A percentile compares a stretch with the other conserved stretches of the same genome.
Conservation (phyloP, 2,329 filamentous ascomycete genomes). For the Pseudocercospora ulei region DNA sequence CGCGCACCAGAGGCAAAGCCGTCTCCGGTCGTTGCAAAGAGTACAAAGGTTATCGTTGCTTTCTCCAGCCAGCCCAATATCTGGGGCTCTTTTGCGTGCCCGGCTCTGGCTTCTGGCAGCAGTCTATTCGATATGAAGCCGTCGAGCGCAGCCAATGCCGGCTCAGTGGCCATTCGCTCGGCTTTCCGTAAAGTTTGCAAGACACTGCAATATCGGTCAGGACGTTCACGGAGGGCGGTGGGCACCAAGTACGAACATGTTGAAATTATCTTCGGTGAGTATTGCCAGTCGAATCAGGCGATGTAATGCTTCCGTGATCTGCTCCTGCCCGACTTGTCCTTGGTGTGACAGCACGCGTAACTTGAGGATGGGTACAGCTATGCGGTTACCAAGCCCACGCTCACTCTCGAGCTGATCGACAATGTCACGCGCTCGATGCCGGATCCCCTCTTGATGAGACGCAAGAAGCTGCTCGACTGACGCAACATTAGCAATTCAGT, state of each 20-base stretch:
- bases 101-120: conserved; percentile 36
- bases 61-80: conserved; percentile 57
- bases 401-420: conserved; percentile 55
- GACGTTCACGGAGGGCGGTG: too few species aligned
- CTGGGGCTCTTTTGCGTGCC: conserved; percentile 1
- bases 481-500: background rate
- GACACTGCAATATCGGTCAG: too few species aligned
- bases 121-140: conserved; percentile 54
- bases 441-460: conserved; percentile 38
- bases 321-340: conserved; percentile 32
- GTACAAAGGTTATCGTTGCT: conserved; percentile 56
- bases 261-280: conserved; percentile 55
- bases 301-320: conserved; percentile 46
- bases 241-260: conserved; percentile 44
- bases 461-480: conserved; percentile 26
- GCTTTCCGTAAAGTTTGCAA: conserved; percentile 60
- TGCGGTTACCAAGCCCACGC: conserved; percentile 48
- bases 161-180: conserved; percentile 33
- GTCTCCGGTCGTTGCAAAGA: conserved; percentile 49
- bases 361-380: conserved; percentile 57
- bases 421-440: conserved; percentile 48
- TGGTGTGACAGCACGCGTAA: conserved; percentile 55
- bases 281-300: conserved; percentile 53
- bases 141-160: conserved; percentile 44
- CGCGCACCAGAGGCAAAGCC: conserved; percentile 24